These are phyloP conservation scores for Hamigera avellanea DNA, from an alignment of 495 filamentous ascomycete species.

Conservation along the genomic window DNA sequence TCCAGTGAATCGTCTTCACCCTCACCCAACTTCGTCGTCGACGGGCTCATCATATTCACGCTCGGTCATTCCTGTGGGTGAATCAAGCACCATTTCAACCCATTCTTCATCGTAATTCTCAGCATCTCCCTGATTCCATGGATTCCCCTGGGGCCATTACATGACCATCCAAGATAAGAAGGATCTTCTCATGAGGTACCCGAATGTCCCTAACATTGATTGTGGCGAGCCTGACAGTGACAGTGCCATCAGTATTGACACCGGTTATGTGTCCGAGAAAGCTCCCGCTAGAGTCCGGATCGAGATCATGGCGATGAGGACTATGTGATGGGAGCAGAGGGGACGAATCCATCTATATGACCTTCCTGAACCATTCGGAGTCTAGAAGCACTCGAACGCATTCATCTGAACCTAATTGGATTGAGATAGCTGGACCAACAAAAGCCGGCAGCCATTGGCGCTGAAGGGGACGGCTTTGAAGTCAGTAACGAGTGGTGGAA, in stretches of 20 bases:
- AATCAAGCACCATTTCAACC: too few relatives aligned
- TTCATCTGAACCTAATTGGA: conserved; percentile 5
- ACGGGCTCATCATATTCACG: too few relatives aligned
- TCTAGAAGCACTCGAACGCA: conserved; percentile 5
- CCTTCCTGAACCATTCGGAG: conserved; percentile 13
- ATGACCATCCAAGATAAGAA: conserved; percentile 21
- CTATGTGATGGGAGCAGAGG: conserved; percentile 8
- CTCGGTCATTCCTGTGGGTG: too few relatives aligned
- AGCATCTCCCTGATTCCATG: too few relatives aligned
- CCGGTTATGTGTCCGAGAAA: conserved; percentile 49
- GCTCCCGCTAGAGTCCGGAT: conserved; percentile 12
- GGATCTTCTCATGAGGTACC: conserved; percentile 33
- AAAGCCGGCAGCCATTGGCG: conserved; percentile 1
- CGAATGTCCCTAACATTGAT: conserved; percentile 36
- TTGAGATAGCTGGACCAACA: conserved; percentile 6
- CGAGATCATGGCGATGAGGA: conserved; percentile 4
- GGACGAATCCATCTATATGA: conserved; percentile 6
- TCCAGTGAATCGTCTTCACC: too few relatives aligned
- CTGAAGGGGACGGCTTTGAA: background rate
- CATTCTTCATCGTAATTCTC: too few relatives aligned
- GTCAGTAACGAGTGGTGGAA: conserved; percentile 7
- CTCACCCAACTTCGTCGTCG: too few relatives aligned
- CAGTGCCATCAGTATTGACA: conserved; percentile 37
- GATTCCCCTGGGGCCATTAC: too few relatives aligned
- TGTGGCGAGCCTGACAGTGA: conserved; percentile 42